These are phyloP conservation scores for Pouteria glomerata DNA, from an alignment of 148 eudicot genomes.

Conservation along the genomic window DNA sequence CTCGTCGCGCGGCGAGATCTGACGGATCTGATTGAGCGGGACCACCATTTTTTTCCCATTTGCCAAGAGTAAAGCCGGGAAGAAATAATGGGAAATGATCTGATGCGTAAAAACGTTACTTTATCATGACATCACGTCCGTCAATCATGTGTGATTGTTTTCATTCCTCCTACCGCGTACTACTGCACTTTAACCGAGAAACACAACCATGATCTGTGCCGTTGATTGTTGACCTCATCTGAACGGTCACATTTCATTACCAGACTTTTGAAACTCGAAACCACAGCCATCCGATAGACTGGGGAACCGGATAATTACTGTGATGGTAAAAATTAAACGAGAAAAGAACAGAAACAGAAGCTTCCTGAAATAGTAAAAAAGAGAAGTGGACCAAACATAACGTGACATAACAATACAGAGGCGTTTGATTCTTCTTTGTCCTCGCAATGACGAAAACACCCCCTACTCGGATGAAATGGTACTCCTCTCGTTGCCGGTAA, in stretches of 20 bases:
- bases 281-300: no score
- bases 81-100: slow-evolving; percentile 8
- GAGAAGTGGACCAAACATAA: not conserved
- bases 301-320: no score
- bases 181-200: not conserved
- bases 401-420: not conserved
- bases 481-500: not conserved
- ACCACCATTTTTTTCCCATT: slow-evolving; percentile 19
- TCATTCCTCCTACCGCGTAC: not conserved
- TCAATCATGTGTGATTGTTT: slow-evolving; percentile 19
- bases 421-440: not conserved
- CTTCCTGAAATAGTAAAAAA: not conserved
- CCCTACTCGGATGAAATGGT: not conserved
- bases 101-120: slow-evolving; percentile 11
- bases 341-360: not conserved
- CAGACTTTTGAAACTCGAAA: not conserved
- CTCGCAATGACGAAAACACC: not conserved
- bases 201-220: not conserved
- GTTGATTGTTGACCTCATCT: not conserved
- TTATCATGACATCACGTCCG: slow-evolving; percentile 9
- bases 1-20: slow-evolving; percentile 35
- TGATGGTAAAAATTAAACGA: no score
- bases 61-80: no score
- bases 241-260: no score
- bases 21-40: slow-evolving; percentile 29